These are phyloP conservation scores for Trichoderma gracile DNA, from an alignment of 2,329 filamentous ascomycete species.

Conservation along the genomic window DNA sequence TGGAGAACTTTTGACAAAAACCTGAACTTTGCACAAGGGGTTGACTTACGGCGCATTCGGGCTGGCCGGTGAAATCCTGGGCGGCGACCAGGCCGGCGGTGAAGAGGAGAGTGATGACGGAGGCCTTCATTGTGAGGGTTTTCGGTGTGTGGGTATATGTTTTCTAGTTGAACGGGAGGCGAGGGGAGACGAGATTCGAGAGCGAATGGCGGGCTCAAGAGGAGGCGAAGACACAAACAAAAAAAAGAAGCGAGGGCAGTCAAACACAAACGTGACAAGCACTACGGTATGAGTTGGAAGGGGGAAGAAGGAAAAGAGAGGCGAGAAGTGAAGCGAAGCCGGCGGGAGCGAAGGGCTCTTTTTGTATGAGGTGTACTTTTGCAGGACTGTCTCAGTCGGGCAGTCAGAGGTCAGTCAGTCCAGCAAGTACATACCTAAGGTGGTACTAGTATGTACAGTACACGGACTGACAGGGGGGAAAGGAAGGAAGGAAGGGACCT, in stretches of 20 bases:
- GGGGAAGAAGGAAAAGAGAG: too few species aligned
- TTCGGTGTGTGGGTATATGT: neutral
- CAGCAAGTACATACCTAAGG: too few species aligned
- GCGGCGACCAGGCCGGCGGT: constrained; percentile 42
- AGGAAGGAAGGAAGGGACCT: too few species aligned
- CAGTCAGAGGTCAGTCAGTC: too few species aligned
- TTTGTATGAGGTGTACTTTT: too few species aligned
- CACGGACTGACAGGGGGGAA: too few species aligned
- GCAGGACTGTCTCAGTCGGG: too few species aligned
- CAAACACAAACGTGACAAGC: neutral
- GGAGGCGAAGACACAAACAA: neutral
- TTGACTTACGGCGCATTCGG: constrained; percentile 45
- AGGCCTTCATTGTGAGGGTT: constrained; percentile 44
- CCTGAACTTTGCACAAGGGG: neutral
- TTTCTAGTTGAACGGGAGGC: neutral
- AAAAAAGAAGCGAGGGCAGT: neutral
- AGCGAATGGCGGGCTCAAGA: constrained; percentile 2
- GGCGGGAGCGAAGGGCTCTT: too few species aligned
- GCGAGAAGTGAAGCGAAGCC: too few species aligned
- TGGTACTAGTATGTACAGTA: too few species aligned
- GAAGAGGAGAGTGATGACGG: constrained; percentile 37
- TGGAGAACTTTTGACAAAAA: neutral
- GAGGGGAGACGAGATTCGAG: neutral
- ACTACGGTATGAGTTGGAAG: too few species aligned
- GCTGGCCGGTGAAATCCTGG: constrained; percentile 41